Evolutionary conservation across 805 yeast genomes (phyloP).

Genomic region (Candida ponderosae): DNA sequence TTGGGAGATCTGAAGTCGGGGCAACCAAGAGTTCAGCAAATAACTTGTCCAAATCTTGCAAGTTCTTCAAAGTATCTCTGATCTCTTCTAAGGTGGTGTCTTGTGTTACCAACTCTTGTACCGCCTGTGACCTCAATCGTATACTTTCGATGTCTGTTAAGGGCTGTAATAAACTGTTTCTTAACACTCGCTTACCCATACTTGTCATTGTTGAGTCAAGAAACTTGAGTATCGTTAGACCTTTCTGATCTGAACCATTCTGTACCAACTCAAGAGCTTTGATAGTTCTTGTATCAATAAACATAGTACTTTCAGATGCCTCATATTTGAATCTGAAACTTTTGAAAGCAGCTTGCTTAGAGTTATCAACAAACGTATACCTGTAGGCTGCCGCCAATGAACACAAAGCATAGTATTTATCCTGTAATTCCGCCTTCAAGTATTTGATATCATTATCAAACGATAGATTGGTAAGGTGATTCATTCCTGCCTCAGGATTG

Average conservation of each 20-base stretch:
- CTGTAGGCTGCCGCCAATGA: constrained; percentile 26
- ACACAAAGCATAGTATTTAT: constrained; percentile 22
- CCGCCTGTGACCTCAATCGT: constrained; percentile 26
- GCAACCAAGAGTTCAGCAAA: constrained; percentile 28
- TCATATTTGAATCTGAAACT: constrained; percentile 29
- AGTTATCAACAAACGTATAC: constrained; percentile 12
- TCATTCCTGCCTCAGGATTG: constrained; percentile 18
- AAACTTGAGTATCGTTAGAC: constrained; percentile 26
- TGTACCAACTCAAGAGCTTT: constrained; percentile 30
- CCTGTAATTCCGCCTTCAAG: constrained; percentile 17
- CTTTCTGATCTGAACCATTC: constrained; percentile 22
- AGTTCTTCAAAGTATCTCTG: constrained; percentile 16
- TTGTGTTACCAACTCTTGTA: constrained; percentile 25
- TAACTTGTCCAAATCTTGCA: constrained; percentile 33
- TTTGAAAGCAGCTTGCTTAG: constrained; percentile 12
- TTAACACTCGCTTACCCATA: constrained; percentile 37
- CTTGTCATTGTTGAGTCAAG: constrained; percentile 33
- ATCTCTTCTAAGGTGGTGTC: constrained; percentile 9
- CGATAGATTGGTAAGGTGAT: constrained; percentile 7
- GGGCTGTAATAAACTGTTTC: constrained; percentile 39
- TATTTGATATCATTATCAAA: constrained; percentile 15
- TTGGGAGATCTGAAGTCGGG: background rate
- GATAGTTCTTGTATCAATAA: constrained; percentile 32
- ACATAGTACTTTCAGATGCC: constrained; percentile 32
- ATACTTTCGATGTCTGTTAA: constrained; percentile 30